Evolutionary conservation across 176 grass and related monocot genomes (phyloP), one percentile per base, ranked within the genome.

Genomic region (Oryza coarctata): DNA sequence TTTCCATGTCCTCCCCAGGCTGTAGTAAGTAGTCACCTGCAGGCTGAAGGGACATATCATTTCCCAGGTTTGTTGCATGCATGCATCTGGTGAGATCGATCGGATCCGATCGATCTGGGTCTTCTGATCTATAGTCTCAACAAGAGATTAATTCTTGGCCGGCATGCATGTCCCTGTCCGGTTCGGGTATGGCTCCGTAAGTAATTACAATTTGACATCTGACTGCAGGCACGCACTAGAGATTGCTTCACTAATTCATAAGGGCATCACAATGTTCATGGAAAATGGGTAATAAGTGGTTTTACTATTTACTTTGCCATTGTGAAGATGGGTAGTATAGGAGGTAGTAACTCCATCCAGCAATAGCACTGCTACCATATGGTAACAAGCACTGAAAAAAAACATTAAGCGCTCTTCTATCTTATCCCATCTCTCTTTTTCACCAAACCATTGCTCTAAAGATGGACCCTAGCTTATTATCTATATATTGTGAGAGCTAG

Each of bases 151-250:
- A 60, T 82, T 43, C 26, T 39, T 23, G 9, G 14, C 55, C 27
- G 12, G 43, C 14, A 20, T n/a, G 4, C 33, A 71, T 71, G 65
- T 70, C 67, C 49, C 15, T 17, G 79, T 26, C 26, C 15, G 23
- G 79, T 33, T 18, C 36, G 12, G 25, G 52, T 47, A 61, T 28
- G 20, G 38, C 66, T 63, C 50, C 26, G 17, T 62, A 32, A 30
- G 62, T 12, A 63, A 33, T 31, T 60, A 60, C 55, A 60, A 60
- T 25, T 14, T 30, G 67, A 61, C 67, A 71, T 47, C 31, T 70
- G 43, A 80, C 55, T 10, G 55, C 31, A 80, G 66, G 25, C 5
- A n/a, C 45, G 45, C 67, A 38, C 79, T 61, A 47, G 17, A 73
- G 11, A 63, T 31, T 71, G 71, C 47, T 47, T 55, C 10, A 52